Evolutionary conservation across 2,329 filamentous ascomycete genomes (phyloP).

Genomic region (Penicillium sp.): DNA sequence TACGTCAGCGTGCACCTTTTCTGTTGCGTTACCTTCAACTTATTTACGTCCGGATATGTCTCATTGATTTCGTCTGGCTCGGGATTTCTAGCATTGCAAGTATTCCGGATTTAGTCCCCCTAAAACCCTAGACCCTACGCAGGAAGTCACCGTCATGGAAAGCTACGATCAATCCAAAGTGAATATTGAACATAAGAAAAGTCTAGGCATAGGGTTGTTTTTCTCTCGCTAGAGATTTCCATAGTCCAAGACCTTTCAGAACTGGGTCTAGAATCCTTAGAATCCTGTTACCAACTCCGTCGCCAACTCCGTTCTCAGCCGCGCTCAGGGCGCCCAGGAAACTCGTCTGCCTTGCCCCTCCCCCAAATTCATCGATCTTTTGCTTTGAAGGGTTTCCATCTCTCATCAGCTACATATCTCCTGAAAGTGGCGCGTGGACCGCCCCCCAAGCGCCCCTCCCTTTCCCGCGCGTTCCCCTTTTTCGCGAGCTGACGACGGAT

Average conservation of each 20-base stretch:
- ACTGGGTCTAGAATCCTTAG: background rate
- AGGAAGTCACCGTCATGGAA: too few species aligned
- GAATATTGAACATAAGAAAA: background rate
- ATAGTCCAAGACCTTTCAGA: background rate
- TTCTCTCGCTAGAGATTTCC: background rate
- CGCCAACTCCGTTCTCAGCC: background rate
- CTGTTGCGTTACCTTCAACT: background rate
- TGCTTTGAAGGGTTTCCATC: background rate
- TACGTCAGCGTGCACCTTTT: background rate
- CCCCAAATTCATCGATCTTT: background rate
- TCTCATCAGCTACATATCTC: background rate
- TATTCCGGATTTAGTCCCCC: background rate
- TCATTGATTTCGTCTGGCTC: too few species aligned
- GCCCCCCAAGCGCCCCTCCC: conserved; percentile 2
- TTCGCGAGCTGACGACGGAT: conserved; percentile 22
- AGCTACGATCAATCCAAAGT: background rate
- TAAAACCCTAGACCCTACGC: too few species aligned
- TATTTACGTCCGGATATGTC: background rate
- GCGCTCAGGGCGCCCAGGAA: conserved; percentile 9
- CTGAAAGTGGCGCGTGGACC: background rate
- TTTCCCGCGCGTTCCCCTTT: conserved; percentile 26
- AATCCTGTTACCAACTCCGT: background rate
- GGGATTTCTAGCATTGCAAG: background rate
- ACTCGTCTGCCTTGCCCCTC: conserved; percentile 15
- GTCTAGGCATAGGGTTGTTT: background rate